phyloP scores from a whole-genome alignment of 768 basidiomycete genomes.

The Ramaria rubella region DNA sequence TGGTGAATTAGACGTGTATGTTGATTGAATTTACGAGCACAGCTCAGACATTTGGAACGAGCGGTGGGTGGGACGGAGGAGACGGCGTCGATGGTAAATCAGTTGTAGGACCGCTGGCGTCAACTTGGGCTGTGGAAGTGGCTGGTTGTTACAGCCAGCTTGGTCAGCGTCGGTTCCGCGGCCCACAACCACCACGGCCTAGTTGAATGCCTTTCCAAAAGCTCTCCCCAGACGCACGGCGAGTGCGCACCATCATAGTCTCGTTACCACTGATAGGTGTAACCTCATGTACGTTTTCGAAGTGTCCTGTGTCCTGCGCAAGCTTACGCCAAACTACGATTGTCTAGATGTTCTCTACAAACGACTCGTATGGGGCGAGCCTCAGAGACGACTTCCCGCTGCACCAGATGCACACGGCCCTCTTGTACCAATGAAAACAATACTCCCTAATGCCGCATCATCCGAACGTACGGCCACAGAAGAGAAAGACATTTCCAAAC shows the following conservation, averaged over 20 bases:
- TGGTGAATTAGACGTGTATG: too few species aligned
- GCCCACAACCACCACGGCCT: too few species aligned
- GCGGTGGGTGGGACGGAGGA: too few species aligned
- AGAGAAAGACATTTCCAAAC: neutral
- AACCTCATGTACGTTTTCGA: conserved; percentile 45
- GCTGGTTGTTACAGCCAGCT: too few species aligned
- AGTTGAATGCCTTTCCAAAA: conserved; percentile 18
- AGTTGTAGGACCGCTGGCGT: too few species aligned
- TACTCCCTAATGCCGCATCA: conserved; percentile 2
- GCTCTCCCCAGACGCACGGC: conserved; percentile 39
- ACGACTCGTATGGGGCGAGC: conserved; percentile 50
- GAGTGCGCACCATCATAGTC: conserved; percentile 50
- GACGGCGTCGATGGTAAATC: too few species aligned
- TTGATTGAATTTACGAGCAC: too few species aligned
- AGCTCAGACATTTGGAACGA: too few species aligned
- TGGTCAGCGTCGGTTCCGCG: too few species aligned
- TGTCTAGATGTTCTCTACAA: conserved; percentile 57
- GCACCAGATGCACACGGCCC: conserved; percentile 6
- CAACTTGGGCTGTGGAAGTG: too few species aligned
- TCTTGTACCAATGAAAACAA: conserved; percentile 7
- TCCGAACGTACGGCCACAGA: neutral
- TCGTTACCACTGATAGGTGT: conserved; percentile 60
- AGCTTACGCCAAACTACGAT: neutral
- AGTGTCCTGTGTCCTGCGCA: conserved; percentile 1
- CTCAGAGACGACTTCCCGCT: conserved; percentile 27